Evolutionary conservation across 164 flowering plant genomes (phyloP).

Genomic region (Vitis riparia): DNA sequence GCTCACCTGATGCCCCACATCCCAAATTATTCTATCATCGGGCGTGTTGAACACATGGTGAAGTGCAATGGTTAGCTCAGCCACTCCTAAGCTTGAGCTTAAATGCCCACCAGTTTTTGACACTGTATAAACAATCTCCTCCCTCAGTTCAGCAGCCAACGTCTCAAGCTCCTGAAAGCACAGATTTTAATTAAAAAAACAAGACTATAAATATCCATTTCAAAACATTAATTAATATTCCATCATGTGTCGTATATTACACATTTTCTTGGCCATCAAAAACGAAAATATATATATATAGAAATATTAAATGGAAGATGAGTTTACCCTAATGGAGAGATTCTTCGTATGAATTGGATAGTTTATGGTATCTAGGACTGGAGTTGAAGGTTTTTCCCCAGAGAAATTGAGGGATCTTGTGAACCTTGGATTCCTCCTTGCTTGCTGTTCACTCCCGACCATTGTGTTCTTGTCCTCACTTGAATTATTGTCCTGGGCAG

Average conservation of each 20-base stretch:
- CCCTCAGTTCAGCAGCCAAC: constrained; percentile 41
- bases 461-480: neutral
- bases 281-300: too few species aligned
- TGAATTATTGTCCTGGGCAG: constrained; percentile 1
- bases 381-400: constrained; percentile 33
- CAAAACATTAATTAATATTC: too few species aligned
- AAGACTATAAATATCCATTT: too few species aligned
- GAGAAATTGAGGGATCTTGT: constrained; percentile 15
- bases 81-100: constrained; percentile 50
- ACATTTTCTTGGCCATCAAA: too few species aligned
- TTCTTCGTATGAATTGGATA: constrained; percentile 42
- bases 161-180: constrained; percentile 34
- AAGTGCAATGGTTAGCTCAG: constrained; percentile 51
- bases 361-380: constrained; percentile 35
- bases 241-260: too few species aligned
- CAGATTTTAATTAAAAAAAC: too few species aligned
- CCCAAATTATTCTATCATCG: constrained; percentile 51
- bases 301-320: too few species aligned
- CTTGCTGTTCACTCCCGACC: neutral
- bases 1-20: constrained; percentile 47
- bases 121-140: constrained; percentile 38
- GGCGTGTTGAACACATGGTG: constrained; percentile 54
- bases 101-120: constrained; percentile 54
- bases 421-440: neutral
- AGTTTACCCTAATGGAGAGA: constrained; percentile 25